Base-by-base conservation (phyloP, 2,329 filamentous ascomycete species). In the Incumbomyces lentus region DNA sequence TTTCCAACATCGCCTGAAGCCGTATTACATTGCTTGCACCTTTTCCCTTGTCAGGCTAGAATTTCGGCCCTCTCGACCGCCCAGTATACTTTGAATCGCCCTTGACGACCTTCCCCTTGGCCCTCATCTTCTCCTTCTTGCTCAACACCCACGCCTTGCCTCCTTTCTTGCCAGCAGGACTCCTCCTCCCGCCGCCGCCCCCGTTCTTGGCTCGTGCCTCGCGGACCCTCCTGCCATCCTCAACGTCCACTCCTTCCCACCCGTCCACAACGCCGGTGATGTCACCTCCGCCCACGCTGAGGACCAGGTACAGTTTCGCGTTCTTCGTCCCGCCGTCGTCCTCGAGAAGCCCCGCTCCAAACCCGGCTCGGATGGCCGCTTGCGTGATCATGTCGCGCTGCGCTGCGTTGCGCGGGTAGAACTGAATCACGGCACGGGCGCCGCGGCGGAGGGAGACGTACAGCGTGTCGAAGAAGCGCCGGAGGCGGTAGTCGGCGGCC, bases 241-340 rank as follows among this genome's bases (percentile, higher is more conserved):
- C 62, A 7, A 95, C 78, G 62, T 92, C 86, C 6, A 96, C 87
- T 34, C 76, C 84, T 16, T 92, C 85, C 87, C 96, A 86, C 1
- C 85, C 86, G 49, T 82, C 76, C 11, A 98, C 87, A 2, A 95
- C 84, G 5, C 86, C 84, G 0, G 89, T 95, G 53, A 98, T 95
- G 62, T 95, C 89, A 7, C 84, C 83, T 1, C 78, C 79, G 29
- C 90, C 92, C 1, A 95, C 92, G 0, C 88, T 95, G 29, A 98
- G 69, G 0, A 98, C 90, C 2, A 98, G 73, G 63, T 98, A 98
- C n/a, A 93, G 72, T 72, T 98, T 98, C 56, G 83, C 80, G 61
- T 89, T 95, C 74, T 98, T 98, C 32, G 92, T 98, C 36, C 88
- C 90, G 0, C 86, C 86, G 63, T 96, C 90, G 65, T 98, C 92